These are phyloP conservation scores for Brasenia schreberi DNA, from an alignment of 164 flowering plant genomes.

Conservation along the genomic window DNA sequence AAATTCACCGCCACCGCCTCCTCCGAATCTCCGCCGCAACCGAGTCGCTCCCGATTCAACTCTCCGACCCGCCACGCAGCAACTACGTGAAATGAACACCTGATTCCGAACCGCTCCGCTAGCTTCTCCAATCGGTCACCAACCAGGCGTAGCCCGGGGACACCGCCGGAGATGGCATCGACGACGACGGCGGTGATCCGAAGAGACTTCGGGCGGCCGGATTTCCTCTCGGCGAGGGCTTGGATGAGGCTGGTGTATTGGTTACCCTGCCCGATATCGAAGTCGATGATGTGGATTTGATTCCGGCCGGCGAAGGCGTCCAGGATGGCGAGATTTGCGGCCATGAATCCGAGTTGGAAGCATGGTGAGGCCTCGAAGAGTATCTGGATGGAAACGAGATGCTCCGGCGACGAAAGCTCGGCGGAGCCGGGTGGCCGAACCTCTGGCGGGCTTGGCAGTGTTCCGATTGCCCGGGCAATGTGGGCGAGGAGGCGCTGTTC, in stretches of 20 bases:
- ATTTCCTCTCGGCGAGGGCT: constrained; percentile 22
- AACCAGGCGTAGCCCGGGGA: constrained; percentile 10
- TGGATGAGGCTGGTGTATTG: constrained; percentile 57
- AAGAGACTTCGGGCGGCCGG: constrained; percentile 13
- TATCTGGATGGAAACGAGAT: constrained; percentile 29
- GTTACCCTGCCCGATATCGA: constrained; percentile 47
- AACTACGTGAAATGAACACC: constrained; percentile 20
- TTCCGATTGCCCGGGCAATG: constrained; percentile 37
- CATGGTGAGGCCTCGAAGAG: constrained; percentile 57
- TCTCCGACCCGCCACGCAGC: constrained; percentile 15
- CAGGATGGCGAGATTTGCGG: constrained; percentile 61
- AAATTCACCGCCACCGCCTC: constrained; percentile 73
- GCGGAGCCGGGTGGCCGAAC: constrained; percentile 13
- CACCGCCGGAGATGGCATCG: constrained; percentile 5
- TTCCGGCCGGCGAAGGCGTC: constrained; percentile 27
- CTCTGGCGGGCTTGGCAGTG: constrained; percentile 29
- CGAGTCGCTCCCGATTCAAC: constrained; percentile 38
- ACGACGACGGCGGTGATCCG: constrained; percentile 39
- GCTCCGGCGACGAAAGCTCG: constrained; percentile 34
- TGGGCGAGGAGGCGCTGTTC: constrained; percentile 47
- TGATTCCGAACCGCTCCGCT: constrained; percentile 33
- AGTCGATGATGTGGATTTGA: constrained; percentile 35
- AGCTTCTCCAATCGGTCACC: constrained; percentile 31
- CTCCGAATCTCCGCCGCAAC: constrained; percentile 14
- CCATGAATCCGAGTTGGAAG: constrained; percentile 66